Evolutionary conservation across 164 flowering plant genomes (phyloP).

Genomic region (Vitis cinerea): DNA sequence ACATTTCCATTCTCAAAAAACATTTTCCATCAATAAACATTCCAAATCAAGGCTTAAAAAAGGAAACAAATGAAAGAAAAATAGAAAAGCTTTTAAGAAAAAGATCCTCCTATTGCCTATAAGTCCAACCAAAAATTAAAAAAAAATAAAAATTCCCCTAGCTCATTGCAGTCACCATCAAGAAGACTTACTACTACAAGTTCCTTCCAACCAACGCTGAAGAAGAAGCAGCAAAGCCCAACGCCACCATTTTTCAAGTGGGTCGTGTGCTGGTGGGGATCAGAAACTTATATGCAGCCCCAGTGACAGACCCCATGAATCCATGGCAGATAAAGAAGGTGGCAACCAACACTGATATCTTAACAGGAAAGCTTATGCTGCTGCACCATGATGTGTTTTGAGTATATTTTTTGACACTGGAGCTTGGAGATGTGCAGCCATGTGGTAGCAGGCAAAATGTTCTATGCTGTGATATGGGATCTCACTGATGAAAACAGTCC

Average conservation of each 20-base stretch:
- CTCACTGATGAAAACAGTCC: not conserved
- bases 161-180: not conserved
- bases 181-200: conserved; percentile 11
- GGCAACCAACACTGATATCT: not conserved
- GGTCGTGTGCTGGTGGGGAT: not conserved
- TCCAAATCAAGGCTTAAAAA: no score
- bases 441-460: not conserved
- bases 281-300: conserved; percentile 8
- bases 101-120: no score
- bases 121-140: no score
- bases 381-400: not conserved
- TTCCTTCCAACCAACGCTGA: conserved; percentile 12
- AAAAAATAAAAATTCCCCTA: no score
- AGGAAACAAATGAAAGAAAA: no score
- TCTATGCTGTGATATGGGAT: not conserved
- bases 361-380: not conserved
- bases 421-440: not conserved
- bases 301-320: conserved; percentile 2
- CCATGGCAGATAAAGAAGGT: conserved; percentile 16
- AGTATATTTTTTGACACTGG: not conserved
- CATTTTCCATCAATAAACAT: no score
- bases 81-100: no score
- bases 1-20: no score
- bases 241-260: not conserved
- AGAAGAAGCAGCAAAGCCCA: not conserved